A percentile compares a stretch with the other conserved stretches of the same genome.
Conservation (phyloP, 345 rosid species). For the Corymbia maculata region DNA sequence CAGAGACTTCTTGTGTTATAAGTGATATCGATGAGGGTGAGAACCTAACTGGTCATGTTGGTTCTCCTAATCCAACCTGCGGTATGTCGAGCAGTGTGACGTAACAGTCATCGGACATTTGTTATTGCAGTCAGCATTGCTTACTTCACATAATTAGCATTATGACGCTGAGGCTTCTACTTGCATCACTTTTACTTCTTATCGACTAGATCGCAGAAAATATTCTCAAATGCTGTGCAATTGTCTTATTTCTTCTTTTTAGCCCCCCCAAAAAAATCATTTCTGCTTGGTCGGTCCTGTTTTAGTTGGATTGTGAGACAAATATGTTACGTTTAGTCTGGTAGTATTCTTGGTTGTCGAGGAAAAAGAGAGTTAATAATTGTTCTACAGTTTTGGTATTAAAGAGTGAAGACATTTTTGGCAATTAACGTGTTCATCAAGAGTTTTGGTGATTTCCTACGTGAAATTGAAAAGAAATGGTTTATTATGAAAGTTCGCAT, state of each 20-base stretch:
- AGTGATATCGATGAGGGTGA: slow-evolving; percentile 48
- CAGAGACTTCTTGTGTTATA: slow-evolving; percentile 59
- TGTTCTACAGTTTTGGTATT: background rate
- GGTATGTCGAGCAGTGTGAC: slow-evolving; percentile 34
- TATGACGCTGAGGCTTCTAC: background rate
- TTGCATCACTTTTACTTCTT: background rate
- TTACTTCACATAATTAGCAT: background rate
- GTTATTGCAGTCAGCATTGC: background rate
- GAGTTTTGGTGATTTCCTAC: background rate
- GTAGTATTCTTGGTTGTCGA: background rate
- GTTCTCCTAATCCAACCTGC: slow-evolving; percentile 90
- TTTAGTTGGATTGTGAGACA: background rate
- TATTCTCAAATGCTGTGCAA: background rate
- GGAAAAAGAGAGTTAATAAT: background rate
- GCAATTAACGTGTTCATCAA: background rate
- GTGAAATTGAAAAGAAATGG: background rate
- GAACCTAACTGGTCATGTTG: slow-evolving; percentile 80
- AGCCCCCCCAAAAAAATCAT: background rate
- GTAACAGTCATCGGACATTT: background rate
- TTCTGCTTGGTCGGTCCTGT: background rate
- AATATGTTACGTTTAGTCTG: background rate
- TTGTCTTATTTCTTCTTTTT: background rate
- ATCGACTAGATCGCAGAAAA: background rate
- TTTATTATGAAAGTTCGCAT: background rate
- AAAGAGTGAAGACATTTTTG: background rate